phyloP scores from a whole-genome alignment of 805 yeast genomes.

The Wickerhamiella bombiphila region DNA sequence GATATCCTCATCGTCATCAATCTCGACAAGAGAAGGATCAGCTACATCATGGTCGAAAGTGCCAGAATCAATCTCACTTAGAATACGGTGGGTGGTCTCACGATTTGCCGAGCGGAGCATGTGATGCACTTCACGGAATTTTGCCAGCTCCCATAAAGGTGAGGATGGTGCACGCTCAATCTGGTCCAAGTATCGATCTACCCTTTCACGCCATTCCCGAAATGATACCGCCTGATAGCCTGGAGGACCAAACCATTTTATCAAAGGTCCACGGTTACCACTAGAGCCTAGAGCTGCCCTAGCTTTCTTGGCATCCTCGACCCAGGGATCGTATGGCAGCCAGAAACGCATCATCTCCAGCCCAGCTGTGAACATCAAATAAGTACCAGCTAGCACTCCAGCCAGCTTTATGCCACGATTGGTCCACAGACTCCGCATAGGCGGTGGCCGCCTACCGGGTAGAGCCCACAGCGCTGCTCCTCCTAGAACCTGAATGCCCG shows the following conservation, averaged over 20 bases:
- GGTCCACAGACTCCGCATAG: slow-evolving; percentile 13
- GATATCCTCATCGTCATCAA: slow-evolving; percentile 3
- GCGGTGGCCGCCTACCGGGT: slow-evolving; percentile 15
- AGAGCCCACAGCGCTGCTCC: slow-evolving; percentile 27
- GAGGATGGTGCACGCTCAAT: background rate
- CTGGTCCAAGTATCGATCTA: background rate
- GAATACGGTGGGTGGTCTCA: background rate
- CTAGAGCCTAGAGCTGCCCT: slow-evolving; percentile 21
- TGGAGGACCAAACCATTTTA: slow-evolving; percentile 58
- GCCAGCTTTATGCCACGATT: slow-evolving; percentile 22
- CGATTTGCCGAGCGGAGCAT: slow-evolving; percentile 1
- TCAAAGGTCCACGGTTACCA: background rate
- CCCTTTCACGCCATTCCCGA: slow-evolving; percentile 20
- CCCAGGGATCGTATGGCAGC: slow-evolving; percentile 48
- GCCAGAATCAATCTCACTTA: background rate
- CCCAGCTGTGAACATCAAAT: slow-evolving; percentile 38
- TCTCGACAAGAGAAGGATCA: background rate
- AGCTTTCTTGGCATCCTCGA: slow-evolving; percentile 45
- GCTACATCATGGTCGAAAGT: slow-evolving; percentile 1
- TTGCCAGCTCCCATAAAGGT: background rate
- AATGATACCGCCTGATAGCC: slow-evolving; percentile 36
- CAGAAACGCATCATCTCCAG: slow-evolving; percentile 41
- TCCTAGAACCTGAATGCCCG: slow-evolving; percentile 38
- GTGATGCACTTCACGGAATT: background rate
- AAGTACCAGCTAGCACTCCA: slow-evolving; percentile 31